Evolutionary conservation across 495 filamentous ascomycete genomes (phyloP).

Genomic region (Xylaria telfairii): DNA sequence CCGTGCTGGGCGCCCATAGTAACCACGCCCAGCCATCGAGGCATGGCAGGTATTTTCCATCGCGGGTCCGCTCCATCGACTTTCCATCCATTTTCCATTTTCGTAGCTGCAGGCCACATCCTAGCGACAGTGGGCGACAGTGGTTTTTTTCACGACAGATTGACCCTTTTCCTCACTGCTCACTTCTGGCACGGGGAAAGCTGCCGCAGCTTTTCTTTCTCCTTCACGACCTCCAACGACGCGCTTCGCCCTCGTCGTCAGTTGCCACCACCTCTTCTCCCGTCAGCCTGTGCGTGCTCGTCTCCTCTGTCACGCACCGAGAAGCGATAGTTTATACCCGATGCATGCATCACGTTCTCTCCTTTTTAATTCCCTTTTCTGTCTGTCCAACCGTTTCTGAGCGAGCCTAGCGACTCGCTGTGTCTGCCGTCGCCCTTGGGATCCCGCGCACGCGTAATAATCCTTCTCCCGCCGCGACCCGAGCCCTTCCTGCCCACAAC

Average conservation of each 20-base stretch:
- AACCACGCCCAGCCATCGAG: background rate
- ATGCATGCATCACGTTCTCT: slow-evolving; percentile 31
- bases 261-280: slow-evolving; percentile 10
- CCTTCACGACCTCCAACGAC: slow-evolving; percentile 30
- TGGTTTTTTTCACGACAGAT: slow-evolving; percentile 25
- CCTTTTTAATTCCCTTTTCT: slow-evolving; percentile 27
- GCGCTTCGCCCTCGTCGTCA: slow-evolving; percentile 27
- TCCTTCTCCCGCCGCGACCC: background rate
- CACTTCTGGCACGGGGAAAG: slow-evolving; percentile 20
- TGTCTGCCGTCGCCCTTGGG: slow-evolving; percentile 12
- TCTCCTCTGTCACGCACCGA: slow-evolving; percentile 12
- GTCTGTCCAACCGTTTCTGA: slow-evolving; percentile 19
- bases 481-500: slow-evolving; percentile 17
- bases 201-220: slow-evolving; percentile 18
- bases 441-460: slow-evolving; percentile 8
- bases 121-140: slow-evolving; percentile 14
- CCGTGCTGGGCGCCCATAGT: background rate
- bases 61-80: background rate
- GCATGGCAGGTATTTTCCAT: slow-evolving; percentile 8
- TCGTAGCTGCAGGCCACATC: slow-evolving; percentile 19
- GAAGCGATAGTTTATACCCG: slow-evolving; percentile 22
- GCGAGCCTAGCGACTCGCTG: slow-evolving; percentile 12
- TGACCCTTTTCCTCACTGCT: slow-evolving; percentile 28
- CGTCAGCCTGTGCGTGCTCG: slow-evolving; percentile 20
- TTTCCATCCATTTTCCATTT: background rate